phyloP scores from a whole-genome alignment of 225 moss, liverwort and hornwort species.

The Marchantia paleacea region DNA sequence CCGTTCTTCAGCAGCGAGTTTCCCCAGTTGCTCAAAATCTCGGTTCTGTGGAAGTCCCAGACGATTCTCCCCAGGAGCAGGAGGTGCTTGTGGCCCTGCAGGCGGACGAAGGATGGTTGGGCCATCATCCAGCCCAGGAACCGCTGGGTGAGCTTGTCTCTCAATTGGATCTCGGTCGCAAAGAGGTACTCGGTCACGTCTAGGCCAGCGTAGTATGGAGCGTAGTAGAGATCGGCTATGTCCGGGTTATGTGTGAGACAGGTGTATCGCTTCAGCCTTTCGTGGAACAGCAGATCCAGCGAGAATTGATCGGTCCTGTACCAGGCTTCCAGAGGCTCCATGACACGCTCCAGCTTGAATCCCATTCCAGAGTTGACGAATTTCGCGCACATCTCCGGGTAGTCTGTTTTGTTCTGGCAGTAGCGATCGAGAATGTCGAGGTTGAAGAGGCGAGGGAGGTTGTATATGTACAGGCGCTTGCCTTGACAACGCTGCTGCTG shows the following conservation, averaged over 20 bases:
- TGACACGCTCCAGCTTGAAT: slow-evolving; percentile 32
- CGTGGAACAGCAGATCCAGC: slow-evolving; percentile 59
- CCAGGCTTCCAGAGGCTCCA: slow-evolving; percentile 56
- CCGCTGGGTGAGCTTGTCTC: slow-evolving; percentile 43
- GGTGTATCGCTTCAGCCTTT: slow-evolving; percentile 50
- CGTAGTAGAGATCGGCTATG: slow-evolving; percentile 63
- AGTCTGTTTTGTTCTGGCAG: slow-evolving; percentile 41
- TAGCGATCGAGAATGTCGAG: slow-evolving; percentile 32
- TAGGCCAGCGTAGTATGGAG: slow-evolving; percentile 67
- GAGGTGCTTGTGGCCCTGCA: slow-evolving; percentile 65
- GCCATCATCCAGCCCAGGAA: slow-evolving; percentile 54
- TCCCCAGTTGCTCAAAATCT: slow-evolving; percentile 48
- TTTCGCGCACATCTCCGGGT: slow-evolving; percentile 51
- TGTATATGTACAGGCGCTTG: slow-evolving; percentile 61
- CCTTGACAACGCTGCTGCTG: slow-evolving; percentile 35
- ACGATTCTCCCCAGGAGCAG: slow-evolving; percentile 62
- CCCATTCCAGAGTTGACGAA: slow-evolving; percentile 60
- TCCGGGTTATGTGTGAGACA: slow-evolving; percentile 60
- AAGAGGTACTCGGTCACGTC: slow-evolving; percentile 49
- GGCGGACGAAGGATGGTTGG: slow-evolving; percentile 48
- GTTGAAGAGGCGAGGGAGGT: slow-evolving; percentile 61
- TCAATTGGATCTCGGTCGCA: slow-evolving; percentile 19
- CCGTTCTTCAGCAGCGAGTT: slow-evolving; percentile 42
- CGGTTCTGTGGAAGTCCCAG: slow-evolving; percentile 65
- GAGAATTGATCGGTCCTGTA: slow-evolving; percentile 75